These are phyloP conservation scores for Polychytrium aggregatum DNA, from an alignment of 192 early-diverging fungal genomes.

Conservation along the genomic window DNA sequence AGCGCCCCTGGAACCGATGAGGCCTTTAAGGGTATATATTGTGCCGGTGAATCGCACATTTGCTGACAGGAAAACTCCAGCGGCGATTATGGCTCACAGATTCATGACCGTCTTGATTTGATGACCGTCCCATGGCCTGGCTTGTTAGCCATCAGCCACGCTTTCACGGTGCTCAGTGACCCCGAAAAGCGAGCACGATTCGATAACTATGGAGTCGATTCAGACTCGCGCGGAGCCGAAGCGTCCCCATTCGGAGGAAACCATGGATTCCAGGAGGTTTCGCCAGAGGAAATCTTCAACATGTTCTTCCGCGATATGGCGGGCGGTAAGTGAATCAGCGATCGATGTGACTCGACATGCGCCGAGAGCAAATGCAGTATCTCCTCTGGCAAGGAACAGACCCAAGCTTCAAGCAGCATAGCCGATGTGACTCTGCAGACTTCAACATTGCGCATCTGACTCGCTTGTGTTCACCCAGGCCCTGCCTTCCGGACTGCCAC, in stretches of 20 bases:
- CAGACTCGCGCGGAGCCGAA: constrained; percentile 33
- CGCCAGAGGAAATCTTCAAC: constrained; percentile 90
- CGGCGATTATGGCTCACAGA: neutral
- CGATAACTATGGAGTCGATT: constrained; percentile 73
- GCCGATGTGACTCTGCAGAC: constrained; percentile 1
- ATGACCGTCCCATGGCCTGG: neutral
- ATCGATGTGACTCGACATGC: constrained; percentile 1
- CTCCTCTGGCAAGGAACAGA: constrained; percentile 17
- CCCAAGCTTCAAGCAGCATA: constrained; percentile 1
- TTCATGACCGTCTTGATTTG: neutral
- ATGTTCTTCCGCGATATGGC: constrained; percentile 83
- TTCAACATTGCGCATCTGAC: too few relatives aligned
- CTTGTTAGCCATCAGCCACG: constrained; percentile 70
- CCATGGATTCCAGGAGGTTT: constrained; percentile 47
- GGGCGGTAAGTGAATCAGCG: constrained; percentile 23
- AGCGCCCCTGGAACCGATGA: constrained; percentile 89
- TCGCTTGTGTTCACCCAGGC: constrained; percentile 26
- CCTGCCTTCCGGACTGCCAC: constrained; percentile 49
- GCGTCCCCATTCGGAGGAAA: constrained; percentile 28
- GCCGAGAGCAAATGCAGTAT: constrained; percentile 15
- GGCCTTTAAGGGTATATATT: constrained; percentile 74
- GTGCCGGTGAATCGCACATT: neutral
- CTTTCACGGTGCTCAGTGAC: constrained; percentile 82
- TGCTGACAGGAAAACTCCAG: neutral
- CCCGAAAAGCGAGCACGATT: constrained; percentile 72